phyloP scores from a whole-genome alignment of 2,329 filamentous ascomycete genomes.

The Verticillium nonalfalfae region DNA sequence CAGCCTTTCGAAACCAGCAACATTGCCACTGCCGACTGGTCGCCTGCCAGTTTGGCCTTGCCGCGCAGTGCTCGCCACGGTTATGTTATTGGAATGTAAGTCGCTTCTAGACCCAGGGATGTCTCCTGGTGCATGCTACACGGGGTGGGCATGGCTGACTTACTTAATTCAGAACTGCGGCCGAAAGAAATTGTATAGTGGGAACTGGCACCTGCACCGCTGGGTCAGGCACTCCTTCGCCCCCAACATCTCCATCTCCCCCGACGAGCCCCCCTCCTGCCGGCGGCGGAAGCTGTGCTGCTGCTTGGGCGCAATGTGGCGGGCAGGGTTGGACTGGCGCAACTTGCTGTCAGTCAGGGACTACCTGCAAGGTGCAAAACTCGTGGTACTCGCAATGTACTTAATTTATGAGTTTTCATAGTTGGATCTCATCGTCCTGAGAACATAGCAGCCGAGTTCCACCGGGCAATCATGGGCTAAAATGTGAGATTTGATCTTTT shows the following conservation, averaged over 20 bases:
- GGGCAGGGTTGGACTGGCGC: constrained; percentile 16
- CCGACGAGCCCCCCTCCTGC: not conserved
- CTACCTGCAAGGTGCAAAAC: constrained; percentile 10
- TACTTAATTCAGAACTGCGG: not conserved
- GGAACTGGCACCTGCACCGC: not conserved
- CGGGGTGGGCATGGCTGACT: not conserved
- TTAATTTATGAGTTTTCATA: not conserved
- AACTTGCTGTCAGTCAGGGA: constrained; percentile 16
- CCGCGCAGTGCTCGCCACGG: constrained; percentile 8
- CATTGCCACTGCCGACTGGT: constrained; percentile 7
- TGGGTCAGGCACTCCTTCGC: not conserved
- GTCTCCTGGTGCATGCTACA: not conserved
- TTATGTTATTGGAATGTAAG: constrained; percentile 11
- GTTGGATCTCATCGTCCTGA: too few relatives aligned
- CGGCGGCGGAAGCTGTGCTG: not conserved
- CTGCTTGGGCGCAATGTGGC: constrained; percentile 17
- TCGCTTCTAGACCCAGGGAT: not conserved
- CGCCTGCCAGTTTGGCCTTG: constrained; percentile 1
- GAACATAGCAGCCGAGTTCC: too few relatives aligned
- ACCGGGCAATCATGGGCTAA: too few relatives aligned
- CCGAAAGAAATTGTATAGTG: not conserved
- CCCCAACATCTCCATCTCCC: not conserved
- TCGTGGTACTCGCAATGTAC: constrained; percentile 49
- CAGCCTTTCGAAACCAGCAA: constrained; percentile 9
- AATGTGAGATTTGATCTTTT: too few relatives aligned